Conservation (phyloP, 305 asterid species). For the Ruellia speciosa region DNA sequence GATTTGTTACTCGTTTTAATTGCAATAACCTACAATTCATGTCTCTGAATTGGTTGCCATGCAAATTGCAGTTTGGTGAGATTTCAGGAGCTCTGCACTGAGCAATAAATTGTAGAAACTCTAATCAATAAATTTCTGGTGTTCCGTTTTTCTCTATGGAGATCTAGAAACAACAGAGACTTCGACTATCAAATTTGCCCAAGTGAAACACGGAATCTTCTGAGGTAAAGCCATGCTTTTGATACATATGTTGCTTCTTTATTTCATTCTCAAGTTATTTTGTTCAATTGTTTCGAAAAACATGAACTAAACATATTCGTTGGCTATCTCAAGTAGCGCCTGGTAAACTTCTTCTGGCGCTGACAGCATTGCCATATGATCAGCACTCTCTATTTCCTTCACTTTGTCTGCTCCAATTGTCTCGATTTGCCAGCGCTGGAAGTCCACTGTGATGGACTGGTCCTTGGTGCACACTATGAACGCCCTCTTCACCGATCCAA, state of each 20-base stretch:
- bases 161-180: too few relatives aligned
- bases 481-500: conserved; percentile 42
- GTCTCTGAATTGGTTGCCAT: neutral
- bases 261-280: neutral
- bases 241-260: neutral
- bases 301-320: neutral
- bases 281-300: neutral
- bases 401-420: conserved; percentile 30
- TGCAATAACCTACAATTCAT: too few relatives aligned
- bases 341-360: conserved; percentile 29
- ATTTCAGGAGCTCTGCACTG: neutral
- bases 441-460: conserved; percentile 22
- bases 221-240: neutral
- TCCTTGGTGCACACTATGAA: conserved; percentile 32
- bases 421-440: conserved; percentile 37
- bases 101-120: neutral
- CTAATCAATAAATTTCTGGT: neutral
- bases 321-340: conserved; percentile 30
- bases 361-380: conserved; percentile 59
- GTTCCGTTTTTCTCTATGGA: too few relatives aligned
- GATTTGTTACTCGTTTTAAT: neutral
- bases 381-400: conserved; percentile 33
- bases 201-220: too few relatives aligned
- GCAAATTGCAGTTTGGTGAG: neutral
- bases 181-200: too few relatives aligned